A percentile compares a stretch with the other conserved stretches of the same genome.
Conservation (phyloP, 805 yeast species). For the Yarrowia porcina region DNA sequence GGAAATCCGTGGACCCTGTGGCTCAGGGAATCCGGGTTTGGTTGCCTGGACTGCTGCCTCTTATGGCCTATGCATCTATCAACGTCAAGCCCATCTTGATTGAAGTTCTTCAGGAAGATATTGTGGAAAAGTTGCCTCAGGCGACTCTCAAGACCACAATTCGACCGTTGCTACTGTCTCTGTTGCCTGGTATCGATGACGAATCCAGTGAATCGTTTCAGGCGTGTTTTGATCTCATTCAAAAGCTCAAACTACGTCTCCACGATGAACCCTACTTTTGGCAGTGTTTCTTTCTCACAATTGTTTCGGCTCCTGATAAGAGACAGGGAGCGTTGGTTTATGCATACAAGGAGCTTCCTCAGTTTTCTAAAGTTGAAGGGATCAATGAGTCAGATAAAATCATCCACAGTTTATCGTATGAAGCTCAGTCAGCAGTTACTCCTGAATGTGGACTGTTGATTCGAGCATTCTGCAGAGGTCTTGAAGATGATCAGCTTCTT, state of each 20-base stretch:
- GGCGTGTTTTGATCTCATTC: slow-evolving; percentile 58
- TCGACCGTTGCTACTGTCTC: slow-evolving; percentile 67
- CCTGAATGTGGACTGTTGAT: slow-evolving; percentile 80
- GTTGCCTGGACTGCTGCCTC: slow-evolving; percentile 91
- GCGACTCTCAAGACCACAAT: slow-evolving; percentile 51
- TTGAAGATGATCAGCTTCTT: slow-evolving; percentile 62
- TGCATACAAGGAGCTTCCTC: slow-evolving; percentile 65
- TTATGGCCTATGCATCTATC: slow-evolving; percentile 84
- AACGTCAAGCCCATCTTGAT: slow-evolving; percentile 79
- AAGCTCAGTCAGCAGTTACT: slow-evolving; percentile 57
- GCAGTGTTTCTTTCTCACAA: slow-evolving; percentile 72
- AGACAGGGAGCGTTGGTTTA: slow-evolving; percentile 81
- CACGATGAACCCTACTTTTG: slow-evolving; percentile 75
- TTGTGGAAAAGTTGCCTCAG: slow-evolving; percentile 52
- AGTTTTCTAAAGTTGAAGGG: slow-evolving; percentile 38
- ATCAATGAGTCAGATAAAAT: slow-evolving; percentile 7
- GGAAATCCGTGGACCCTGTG: slow-evolving; percentile 7
- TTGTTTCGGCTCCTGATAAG: slow-evolving; percentile 75
- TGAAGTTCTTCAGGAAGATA: slow-evolving; percentile 53
- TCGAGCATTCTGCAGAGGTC: slow-evolving; percentile 68
- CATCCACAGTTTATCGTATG: slow-evolving; percentile 36
- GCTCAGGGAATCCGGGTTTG: slow-evolving; percentile 45
- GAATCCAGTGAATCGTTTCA: slow-evolving; percentile 80
- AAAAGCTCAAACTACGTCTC: slow-evolving; percentile 53
- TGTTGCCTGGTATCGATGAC: slow-evolving; percentile 88